A percentile compares a stretch with the other conserved stretches of the same genome.
phyloP scores from a whole-genome alignment of 1,139 yeast genomes.

The Starmera stellimalicola region DNA sequence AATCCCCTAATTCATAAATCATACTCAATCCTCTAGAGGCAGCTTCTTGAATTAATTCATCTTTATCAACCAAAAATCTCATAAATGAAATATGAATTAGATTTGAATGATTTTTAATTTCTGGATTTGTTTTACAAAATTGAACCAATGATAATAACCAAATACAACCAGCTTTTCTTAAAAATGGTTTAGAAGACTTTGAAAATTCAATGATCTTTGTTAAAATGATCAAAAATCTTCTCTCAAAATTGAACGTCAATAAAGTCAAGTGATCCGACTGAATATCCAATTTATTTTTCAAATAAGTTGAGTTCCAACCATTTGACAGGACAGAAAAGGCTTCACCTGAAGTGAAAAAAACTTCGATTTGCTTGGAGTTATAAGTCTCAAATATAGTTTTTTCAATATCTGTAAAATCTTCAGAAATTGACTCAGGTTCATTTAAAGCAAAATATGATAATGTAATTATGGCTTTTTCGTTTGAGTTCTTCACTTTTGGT shows the following conservation, averaged over 20 bases:
- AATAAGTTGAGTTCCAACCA: constrained; percentile 65
- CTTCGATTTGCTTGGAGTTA: constrained; percentile 62
- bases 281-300: constrained; percentile 45
- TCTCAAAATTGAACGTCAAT: constrained; percentile 7
- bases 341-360: constrained; percentile 75
- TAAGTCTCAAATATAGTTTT: constrained; percentile 47
- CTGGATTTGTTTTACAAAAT: constrained; percentile 46
- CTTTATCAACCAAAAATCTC: constrained; percentile 68
- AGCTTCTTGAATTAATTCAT: constrained; percentile 81
- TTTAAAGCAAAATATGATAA: constrained; percentile 48
- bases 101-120: constrained; percentile 35
- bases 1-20: constrained; percentile 70
- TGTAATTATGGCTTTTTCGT: constrained; percentile 47
- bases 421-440: constrained; percentile 14
- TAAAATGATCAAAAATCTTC: constrained; percentile 27
- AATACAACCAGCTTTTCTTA: constrained; percentile 70
- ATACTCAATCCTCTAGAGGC: constrained; percentile 85
- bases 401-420: constrained; percentile 27
- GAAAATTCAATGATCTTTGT: constrained; percentile 42
- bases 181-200: constrained; percentile 58
- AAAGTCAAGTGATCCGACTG: constrained; percentile 20
- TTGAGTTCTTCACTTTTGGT: constrained; percentile 42
- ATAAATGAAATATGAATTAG: constrained; percentile 65
- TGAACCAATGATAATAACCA: constrained; percentile 81
- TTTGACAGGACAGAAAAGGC: constrained; percentile 62